A percentile compares a stretch with the other conserved stretches of the same genome.
Conservation (phyloP, 2,329 filamentous ascomycete genomes). For the Coniella lustricola region DNA sequence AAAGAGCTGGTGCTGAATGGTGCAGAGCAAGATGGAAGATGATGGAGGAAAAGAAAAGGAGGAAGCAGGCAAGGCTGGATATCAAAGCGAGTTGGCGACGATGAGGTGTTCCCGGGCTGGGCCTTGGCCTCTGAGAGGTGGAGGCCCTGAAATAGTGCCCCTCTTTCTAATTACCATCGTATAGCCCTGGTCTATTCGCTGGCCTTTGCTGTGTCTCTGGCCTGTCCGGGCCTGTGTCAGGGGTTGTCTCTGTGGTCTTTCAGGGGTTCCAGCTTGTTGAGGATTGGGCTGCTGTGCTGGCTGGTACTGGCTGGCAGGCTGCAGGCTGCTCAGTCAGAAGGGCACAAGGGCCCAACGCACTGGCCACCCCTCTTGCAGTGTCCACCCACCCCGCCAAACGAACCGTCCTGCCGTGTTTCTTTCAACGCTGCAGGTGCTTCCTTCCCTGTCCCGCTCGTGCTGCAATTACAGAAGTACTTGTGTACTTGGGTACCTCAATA, state of each 20-base stretch:
- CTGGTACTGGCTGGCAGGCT: not conserved
- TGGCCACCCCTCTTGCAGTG: not conserved
- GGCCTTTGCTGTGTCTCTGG: conserved; percentile 7
- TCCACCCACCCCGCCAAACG: not conserved
- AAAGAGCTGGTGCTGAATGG: conserved; percentile 12
- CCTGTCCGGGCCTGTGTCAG: not conserved
- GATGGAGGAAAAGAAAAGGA: conserved; percentile 7
- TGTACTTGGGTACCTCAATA: not conserved
- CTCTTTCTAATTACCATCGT: conserved; percentile 12
- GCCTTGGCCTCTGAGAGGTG: conserved; percentile 5
- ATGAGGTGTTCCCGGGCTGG: conserved; percentile 14
- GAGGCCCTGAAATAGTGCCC: conserved; percentile 16
- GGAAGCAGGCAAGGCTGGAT: conserved; percentile 8
- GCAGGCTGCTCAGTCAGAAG: not conserved
- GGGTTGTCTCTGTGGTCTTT: not conserved
- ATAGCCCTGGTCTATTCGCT: conserved; percentile 13
- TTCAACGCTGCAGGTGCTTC: not conserved
- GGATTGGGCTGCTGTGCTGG: not conserved
- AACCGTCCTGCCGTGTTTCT: no score
- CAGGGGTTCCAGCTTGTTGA: conserved; percentile 1
- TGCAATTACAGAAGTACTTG: not conserved
- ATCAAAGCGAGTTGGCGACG: conserved; percentile 11
- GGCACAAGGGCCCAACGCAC: no score
- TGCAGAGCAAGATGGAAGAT: conserved; percentile 20
- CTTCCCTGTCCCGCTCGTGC: not conserved